Base-by-base conservation (phyloP, 371 early-diverging fungal species). In the Circinella minor region DNA sequence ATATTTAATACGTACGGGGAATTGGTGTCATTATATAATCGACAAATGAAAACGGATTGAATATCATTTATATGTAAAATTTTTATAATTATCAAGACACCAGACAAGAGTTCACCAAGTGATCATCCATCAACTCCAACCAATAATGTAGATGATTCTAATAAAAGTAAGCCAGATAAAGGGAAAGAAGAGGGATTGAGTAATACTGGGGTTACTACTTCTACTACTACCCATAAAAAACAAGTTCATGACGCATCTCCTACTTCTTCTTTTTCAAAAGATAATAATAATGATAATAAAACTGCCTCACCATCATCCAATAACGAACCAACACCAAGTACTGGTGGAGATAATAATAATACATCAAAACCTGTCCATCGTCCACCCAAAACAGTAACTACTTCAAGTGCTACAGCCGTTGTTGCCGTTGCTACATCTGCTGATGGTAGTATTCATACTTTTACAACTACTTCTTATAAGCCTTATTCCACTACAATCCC, bases 361-460 rank as follows among this genome's bases (percentile, higher is more conserved):
- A 27, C 27, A 27, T 27, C 27, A 34, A 57, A 57, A 57, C 27
- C 57, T 10, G 47, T 3, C 0, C 57, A 34, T 57, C 57, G 34
- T 57, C 27, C 57, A 5, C 57, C 20, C 65, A 67, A 59, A 36
- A 68, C 68, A 6, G 48, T 68, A 37, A 62, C 55, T 4, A 39
- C 68, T 3, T 68, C 68, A 36, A 68, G 63, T 51, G 68, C 62
- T 9, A 68, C 68, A 11, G 36, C 36, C 4, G 54, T 68, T 15
- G 63, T 68, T 38, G 68, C 47, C 15, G 68, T 68, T n/a, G n/a
- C 62, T 9, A 62, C 68, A 5, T 61, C 68, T 13, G 63, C 61
- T 10, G 68, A 68, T 39, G 68, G 68, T 11, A 48, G 55, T 20
- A 18, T 68, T 0, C 48, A 68, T 39, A 68, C 68, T 1, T 68